Conservation (phyloP, 768 basidiomycete genomes). For the Cystobasidium ongulense region DNA sequence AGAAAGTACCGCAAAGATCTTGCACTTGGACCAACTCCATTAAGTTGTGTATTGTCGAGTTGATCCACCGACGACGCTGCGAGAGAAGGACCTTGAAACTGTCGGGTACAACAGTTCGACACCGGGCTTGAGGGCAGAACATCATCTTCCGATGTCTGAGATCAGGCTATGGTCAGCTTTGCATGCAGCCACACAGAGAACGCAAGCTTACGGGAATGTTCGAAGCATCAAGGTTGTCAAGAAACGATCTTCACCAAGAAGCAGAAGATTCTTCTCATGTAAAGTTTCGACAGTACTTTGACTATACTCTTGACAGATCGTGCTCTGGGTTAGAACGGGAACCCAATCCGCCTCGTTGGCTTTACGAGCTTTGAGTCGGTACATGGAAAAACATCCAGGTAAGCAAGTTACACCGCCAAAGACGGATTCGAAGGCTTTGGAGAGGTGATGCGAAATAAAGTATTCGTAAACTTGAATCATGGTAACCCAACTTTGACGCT, state of each 20-base stretch:
- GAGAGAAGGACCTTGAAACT: constrained; percentile 87
- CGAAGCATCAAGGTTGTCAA: constrained; percentile 90
- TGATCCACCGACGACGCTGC: constrained; percentile 97
- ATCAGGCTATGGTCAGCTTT: not conserved
- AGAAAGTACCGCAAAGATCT: constrained; percentile 96
- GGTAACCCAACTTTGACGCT: constrained; percentile 95
- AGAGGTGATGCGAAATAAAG: constrained; percentile 96
- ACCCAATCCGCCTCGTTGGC: constrained; percentile 89
- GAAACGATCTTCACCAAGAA: constrained; percentile 98
- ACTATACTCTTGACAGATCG: constrained; percentile 94
- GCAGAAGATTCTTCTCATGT: constrained; percentile 92
- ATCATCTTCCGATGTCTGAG: constrained; percentile 87
- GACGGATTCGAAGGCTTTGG: constrained; percentile 97
- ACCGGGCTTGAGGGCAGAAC: constrained; percentile 92
- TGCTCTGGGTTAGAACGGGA: constrained; percentile 89
- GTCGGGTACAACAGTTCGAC: constrained; percentile 91
- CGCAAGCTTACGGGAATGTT: constrained; percentile 61
- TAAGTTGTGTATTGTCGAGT: constrained; percentile 96
- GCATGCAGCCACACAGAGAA: not conserved
- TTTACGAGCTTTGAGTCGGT: constrained; percentile 87
- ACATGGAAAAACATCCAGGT: constrained; percentile 99
- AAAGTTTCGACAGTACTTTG: constrained; percentile 86
- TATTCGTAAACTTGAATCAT: constrained; percentile 97
- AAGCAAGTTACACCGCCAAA: constrained; percentile 99
- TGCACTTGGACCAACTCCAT: constrained; percentile 97